These are phyloP conservation scores for Talinum fruticosum DNA, from an alignment of 148 eudicot genomes.

Conservation along the genomic window DNA sequence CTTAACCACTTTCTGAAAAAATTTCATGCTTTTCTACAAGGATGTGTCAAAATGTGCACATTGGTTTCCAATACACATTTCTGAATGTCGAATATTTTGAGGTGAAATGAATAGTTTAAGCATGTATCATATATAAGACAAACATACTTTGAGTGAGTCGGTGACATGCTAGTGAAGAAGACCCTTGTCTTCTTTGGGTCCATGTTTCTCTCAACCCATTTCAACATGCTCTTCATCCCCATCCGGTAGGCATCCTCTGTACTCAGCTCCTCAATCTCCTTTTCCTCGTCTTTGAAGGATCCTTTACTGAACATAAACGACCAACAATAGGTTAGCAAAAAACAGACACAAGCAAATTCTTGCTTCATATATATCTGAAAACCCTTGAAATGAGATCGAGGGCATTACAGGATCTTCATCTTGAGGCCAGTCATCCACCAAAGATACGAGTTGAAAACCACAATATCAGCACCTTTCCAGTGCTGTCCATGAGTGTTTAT, in stretches of 20 bases:
- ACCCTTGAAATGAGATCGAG: background rate
- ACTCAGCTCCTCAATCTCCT: slow-evolving; percentile 52
- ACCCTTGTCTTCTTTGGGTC: slow-evolving; percentile 71
- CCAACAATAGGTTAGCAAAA: slow-evolving; percentile 1
- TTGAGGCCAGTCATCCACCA: slow-evolving; percentile 97
- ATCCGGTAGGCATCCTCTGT: slow-evolving; percentile 83
- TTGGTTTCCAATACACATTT: no score
- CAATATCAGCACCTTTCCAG: slow-evolving; percentile 93
- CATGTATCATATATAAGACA: background rate
- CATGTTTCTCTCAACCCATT: slow-evolving; percentile 82
- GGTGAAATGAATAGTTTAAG: background rate
- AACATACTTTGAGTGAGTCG: slow-evolving; percentile 81
- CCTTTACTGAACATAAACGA: slow-evolving; percentile 54
- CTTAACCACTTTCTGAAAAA: no score
- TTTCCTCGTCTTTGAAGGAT: slow-evolving; percentile 62
- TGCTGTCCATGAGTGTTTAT: slow-evolving; percentile 71
- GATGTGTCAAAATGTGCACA: background rate
- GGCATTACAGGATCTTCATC: slow-evolving; percentile 71
- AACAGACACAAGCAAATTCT: background rate
- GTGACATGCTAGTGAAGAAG: slow-evolving; percentile 96
- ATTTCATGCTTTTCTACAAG: no score
- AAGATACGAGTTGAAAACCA: slow-evolving; percentile 88
- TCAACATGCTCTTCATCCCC: slow-evolving; percentile 90
- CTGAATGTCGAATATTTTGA: background rate
- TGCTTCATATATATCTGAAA: background rate